A percentile compares a stretch with the other conserved stretches of the same genome.
Conservation (phyloP, 75 land plant genomes). For the Picea sitchensis region DNA sequence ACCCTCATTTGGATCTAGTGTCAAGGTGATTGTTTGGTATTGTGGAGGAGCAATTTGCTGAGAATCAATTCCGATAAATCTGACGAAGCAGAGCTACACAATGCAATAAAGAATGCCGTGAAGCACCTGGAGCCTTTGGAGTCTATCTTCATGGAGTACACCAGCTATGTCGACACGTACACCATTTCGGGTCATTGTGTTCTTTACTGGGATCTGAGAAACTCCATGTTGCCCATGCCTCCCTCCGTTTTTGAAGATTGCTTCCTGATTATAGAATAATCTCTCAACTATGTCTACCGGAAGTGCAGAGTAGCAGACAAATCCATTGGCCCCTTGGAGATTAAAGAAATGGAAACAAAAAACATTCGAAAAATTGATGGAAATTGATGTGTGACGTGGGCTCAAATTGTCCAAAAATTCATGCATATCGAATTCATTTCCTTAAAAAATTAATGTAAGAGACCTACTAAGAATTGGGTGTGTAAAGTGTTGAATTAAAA, state of each 20-base stretch:
- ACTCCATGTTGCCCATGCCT: constrained; percentile 51
- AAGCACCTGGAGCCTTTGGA: background rate
- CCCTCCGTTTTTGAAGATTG: constrained; percentile 25
- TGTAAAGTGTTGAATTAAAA: too few species aligned
- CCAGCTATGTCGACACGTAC: constrained; percentile 23
- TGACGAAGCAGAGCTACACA: constrained; percentile 20
- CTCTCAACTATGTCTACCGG: constrained; percentile 19
- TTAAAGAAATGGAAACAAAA: constrained; percentile 26
- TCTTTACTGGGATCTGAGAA: constrained; percentile 61
- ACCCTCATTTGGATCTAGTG: too few species aligned
- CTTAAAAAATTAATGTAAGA: too few species aligned
- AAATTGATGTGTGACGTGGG: too few species aligned
- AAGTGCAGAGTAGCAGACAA: constrained; percentile 8
- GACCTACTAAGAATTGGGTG: too few species aligned
- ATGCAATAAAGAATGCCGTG: constrained; percentile 7
- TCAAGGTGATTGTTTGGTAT: constrained; percentile 18
- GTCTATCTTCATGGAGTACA: constrained; percentile 22
- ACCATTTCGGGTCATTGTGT: constrained; percentile 43
- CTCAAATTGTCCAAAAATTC: too few species aligned
- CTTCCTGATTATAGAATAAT: constrained; percentile 22
- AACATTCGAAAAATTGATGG: constrained; percentile 18
- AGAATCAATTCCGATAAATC: constrained; percentile 17
- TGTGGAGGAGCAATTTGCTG: constrained; percentile 48
- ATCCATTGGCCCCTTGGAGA: constrained; percentile 29
- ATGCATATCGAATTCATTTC: too few species aligned